Base-by-base conservation (phyloP, 768 basidiomycete genomes). In the Lactarius deliciosus region DNA sequence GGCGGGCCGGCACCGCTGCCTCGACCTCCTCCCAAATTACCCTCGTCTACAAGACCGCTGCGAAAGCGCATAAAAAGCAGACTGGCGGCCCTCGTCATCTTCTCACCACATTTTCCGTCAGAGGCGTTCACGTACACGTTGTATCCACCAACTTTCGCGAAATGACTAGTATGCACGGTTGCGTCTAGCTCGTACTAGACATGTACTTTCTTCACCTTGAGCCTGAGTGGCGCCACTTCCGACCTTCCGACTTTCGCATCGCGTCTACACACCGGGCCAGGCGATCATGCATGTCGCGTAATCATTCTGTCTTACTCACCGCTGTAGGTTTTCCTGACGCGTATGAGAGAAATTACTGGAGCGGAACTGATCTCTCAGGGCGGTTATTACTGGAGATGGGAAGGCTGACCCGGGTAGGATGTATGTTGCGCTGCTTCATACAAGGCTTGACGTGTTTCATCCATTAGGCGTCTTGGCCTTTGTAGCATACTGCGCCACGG, bases 271-370 rank as follows among this genome's bases (percentile, higher is more conserved):
- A n/a, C n/a, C n/a, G n/a, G n/a, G n/a, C n/a, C n/a, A 83, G 57
- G 71, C 75, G 76, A 0, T 92, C 80, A 89, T 81, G 56, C 89
- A 91, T 73, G 86, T 92, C 61, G 88, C 90, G 0, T 94, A 90
- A 34, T 34, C 10, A 34, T 34, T 10, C 34, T 34, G 10, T 34
- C 10, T 34, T 34, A 34, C 10, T 34, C 10, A 34, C 34, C 9
- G 34, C 30, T 30, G 30, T 30, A 30, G 30, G 30, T 30, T 30
- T 30, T 30, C 30, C 34, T 34, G 34, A 34, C 10, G 34, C 11
- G 2, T 20, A 47, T 47, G n/a, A 47, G 10, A 45, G 20, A n/a
- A 45, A n/a, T 7, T 45, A 9, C 9, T 5, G 45, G 43, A 43
- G 18, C 18, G 8, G 43, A 43, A 40, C 40, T 22, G 22, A 47